phyloP scores from a whole-genome alignment of 164 flowering plant species.

The Amborella trichopoda region DNA sequence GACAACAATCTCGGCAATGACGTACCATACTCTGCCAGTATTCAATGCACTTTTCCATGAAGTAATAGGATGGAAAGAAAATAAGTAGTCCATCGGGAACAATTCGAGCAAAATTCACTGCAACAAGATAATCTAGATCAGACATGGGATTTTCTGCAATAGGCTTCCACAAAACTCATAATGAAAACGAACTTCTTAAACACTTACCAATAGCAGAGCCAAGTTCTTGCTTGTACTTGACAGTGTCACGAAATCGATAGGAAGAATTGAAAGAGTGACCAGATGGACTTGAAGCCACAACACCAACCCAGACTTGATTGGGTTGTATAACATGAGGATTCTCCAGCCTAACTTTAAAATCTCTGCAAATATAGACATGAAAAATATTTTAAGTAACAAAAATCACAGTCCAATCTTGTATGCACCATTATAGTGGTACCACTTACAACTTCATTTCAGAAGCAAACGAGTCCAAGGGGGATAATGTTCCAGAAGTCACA shows the following conservation, averaged over 20 bases:
- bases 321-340: conserved; percentile 94
- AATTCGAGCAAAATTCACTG: conserved; percentile 95
- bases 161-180: background rate
- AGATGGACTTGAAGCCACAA: conserved; percentile 85
- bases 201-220: conserved; percentile 93
- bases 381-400: too few species aligned
- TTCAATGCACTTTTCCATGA: conserved; percentile 66
- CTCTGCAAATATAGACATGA: conserved; percentile 43
- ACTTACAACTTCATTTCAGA: conserved; percentile 76
- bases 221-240: conserved; percentile 81
- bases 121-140: conserved; percentile 7
- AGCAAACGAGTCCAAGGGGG: conserved; percentile 93
- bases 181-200: background rate
- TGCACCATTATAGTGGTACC: too few species aligned
- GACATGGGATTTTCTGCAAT: too few species aligned
- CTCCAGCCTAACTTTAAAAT: conserved; percentile 81
- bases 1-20: conserved; percentile 1
- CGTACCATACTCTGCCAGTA: conserved; percentile 78
- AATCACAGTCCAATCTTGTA: too few species aligned
- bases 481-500: conserved; percentile 93
- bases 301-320: conserved; percentile 92
- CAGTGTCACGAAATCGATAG: conserved; percentile 65
- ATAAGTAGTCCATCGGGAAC: conserved; percentile 96
- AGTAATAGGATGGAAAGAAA: conserved; percentile 91
- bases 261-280: conserved; percentile 78